Percentiles rank a stretch among this genome's conserved stretches.
Evolutionary conservation across 2,329 filamentous ascomycete species (phyloP).

Genomic region (Aspergillus ruber): DNA sequence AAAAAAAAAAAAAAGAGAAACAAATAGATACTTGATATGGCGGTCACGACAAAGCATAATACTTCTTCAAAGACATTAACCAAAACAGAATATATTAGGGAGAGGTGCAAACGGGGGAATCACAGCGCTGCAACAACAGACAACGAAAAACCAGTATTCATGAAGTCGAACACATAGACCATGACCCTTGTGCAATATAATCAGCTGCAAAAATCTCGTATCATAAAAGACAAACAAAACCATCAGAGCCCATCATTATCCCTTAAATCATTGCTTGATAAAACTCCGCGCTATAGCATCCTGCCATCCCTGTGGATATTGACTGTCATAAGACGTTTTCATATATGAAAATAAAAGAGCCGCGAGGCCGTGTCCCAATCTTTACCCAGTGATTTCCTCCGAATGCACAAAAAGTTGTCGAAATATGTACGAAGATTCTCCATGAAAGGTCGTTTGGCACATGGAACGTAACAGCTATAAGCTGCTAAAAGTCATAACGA

Average conservation of each 20-base stretch:
- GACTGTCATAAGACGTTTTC: background rate
- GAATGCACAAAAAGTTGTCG: conserved; percentile 9
- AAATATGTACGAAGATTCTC: too few species aligned
- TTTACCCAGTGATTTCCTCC: conserved; percentile 18
- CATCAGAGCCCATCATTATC: background rate
- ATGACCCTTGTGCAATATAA: conserved; percentile 6
- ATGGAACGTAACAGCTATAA: conserved; percentile 10
- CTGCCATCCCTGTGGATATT: conserved; percentile 11
- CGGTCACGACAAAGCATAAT: background rate
- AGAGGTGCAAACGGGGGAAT: conserved; percentile 24
- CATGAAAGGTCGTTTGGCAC: background rate
- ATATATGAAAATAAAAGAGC: conserved; percentile 13
- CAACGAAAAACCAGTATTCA: conserved; percentile 12
- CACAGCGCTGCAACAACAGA: conserved; percentile 18
- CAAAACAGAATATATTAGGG: background rate
- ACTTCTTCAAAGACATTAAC: conserved; percentile 3
- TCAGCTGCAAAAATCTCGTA: background rate
- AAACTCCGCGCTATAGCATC: conserved; percentile 21
- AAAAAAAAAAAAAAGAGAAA: too few species aligned
- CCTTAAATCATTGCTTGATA: conserved; percentile 5
- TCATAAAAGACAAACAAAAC: conserved; percentile 1
- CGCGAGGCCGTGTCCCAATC: conserved; percentile 20
- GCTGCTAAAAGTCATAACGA: conserved; percentile 1
- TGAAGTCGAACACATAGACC: conserved; percentile 5
- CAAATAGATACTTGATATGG: background rate